Evolutionary conservation across 345 rosid species (phyloP), one percentile per base, ranked within the genome.

Genomic region (Mercurialis annua): DNA sequence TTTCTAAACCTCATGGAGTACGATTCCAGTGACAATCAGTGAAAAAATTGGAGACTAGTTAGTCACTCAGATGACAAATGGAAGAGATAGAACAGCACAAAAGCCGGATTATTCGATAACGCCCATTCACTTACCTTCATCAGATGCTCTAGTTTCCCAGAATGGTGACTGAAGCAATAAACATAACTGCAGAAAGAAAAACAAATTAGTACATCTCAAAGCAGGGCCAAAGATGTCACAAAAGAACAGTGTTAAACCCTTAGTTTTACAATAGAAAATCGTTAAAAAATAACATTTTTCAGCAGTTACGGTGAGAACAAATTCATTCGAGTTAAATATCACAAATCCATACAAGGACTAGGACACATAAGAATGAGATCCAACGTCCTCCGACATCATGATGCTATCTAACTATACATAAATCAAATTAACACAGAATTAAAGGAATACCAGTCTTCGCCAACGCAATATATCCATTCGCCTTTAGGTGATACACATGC

Each of bases 401-500:
- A 8, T 49, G 53, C 23, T 7, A 49, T 49, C 10, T 48, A 30
- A 30, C 10, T 33, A 31, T 9, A 33, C 11, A n/a, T n/a, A 33
- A 57, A 34, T 9, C 16, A 57, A 57, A 12, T 38, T 6, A 43
- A 61, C 16, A 44, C 20, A 42, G 21, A 24, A 63, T 16, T 56
- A 14, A 54, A 61, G 56, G 17, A 64, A 72, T 78, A 86, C 94
- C 83, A 85, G 85, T 91, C 98, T 86, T 91, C 99, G 59, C 97
- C 99, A 8, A 91, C 80, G 81, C 95, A 89, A 73, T 94, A 91
- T 71, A 91, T 87, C 99, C 98, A 91, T 77, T 91, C 97, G 23
- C 97, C 98, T 82, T 94, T 94, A 3, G 99, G 93, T 44, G 99
- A 91, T 68, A 94, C 81, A 69, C 89, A 84, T 40, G 98, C 99